Conservation (phyloP, 1,284 basidiomycete species). For the Anthracocystis setariae region DNA sequence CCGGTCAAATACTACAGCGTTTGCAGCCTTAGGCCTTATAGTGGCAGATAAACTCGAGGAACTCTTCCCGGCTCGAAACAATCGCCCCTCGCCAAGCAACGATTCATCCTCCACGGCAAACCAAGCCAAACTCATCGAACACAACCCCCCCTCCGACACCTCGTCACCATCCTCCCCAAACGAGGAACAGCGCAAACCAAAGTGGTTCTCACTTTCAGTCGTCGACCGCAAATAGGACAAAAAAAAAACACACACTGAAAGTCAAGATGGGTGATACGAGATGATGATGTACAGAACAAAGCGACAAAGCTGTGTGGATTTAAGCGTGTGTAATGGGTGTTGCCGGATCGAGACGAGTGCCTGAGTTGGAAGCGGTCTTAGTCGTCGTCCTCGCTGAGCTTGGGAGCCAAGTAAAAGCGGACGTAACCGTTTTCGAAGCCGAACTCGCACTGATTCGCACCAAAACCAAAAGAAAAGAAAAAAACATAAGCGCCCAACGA, state of each 20-base stretch:
- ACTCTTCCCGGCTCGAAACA: slow-evolving; percentile 39
- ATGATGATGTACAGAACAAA: slow-evolving; percentile 5
- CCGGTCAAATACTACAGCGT: slow-evolving; percentile 7
- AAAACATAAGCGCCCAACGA: no score
- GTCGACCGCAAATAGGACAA: slow-evolving; percentile 30
- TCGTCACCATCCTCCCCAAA: no score
- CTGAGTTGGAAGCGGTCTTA: slow-evolving; percentile 17
- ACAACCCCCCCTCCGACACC: not conserved
- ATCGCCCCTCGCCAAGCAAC: not conserved
- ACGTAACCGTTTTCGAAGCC: slow-evolving; percentile 79
- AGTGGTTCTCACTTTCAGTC: slow-evolving; percentile 29
- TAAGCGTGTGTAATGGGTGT: not conserved
- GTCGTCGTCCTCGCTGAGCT: slow-evolving; percentile 63
- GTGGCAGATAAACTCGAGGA: slow-evolving; percentile 41
- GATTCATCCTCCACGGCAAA: not conserved
- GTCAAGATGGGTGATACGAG: no score
- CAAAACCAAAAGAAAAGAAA: no score
- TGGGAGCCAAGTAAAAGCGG: slow-evolving; percentile 66
- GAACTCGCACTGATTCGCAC: slow-evolving; percentile 83
- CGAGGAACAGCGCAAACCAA: slow-evolving; percentile 10
- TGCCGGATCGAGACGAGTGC: no score
- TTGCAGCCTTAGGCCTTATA: slow-evolving; percentile 26
- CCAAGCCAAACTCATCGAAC: slow-evolving; percentile 18
- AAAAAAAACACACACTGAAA: not conserved
- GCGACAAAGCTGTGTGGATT: not conserved